Conservation (phyloP, 2,329 filamentous ascomycete species). For the Proliferodiscus dingleyae region DNA sequence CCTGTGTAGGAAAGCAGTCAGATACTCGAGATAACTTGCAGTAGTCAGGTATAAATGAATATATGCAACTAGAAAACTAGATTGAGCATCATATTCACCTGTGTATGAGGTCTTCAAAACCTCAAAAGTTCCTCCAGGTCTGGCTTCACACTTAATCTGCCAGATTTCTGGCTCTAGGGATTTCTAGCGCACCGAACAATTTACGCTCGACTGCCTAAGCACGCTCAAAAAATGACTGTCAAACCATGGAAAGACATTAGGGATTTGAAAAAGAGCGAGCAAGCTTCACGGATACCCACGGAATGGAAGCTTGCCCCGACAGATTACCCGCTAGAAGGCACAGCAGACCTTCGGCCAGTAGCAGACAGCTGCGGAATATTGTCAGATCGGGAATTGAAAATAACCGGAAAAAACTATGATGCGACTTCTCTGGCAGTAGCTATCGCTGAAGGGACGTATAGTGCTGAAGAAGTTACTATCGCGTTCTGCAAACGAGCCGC, state of each 20-base stretch:
- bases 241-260: conserved; percentile 17
- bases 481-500: conserved; percentile 49
- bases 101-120: no score
- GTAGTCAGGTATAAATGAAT: no score
- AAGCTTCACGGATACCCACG: conserved; percentile 23
- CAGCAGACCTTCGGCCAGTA: conserved; percentile 23
- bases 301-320: conserved; percentile 25
- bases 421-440: conserved; percentile 25
- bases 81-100: no score
- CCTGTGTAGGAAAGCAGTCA: no score
- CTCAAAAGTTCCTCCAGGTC: no score
- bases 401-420: conserved; percentile 27
- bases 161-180: not conserved
- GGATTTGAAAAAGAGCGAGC: conserved; percentile 22
- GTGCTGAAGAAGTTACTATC: conserved; percentile 35
- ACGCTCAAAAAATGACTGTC: not conserved
- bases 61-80: no score
- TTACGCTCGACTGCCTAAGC: not conserved
- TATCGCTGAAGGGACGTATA: conserved; percentile 18
- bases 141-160: no score
- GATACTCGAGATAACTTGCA: no score
- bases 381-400: conserved; percentile 21
- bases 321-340: conserved; percentile 14
- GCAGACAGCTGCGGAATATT: conserved; percentile 24
- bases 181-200: no score